Evolutionary conservation across 2,329 filamentous ascomycete genomes (phyloP).

Genomic region (Colletotrichum viniferum): DNA sequence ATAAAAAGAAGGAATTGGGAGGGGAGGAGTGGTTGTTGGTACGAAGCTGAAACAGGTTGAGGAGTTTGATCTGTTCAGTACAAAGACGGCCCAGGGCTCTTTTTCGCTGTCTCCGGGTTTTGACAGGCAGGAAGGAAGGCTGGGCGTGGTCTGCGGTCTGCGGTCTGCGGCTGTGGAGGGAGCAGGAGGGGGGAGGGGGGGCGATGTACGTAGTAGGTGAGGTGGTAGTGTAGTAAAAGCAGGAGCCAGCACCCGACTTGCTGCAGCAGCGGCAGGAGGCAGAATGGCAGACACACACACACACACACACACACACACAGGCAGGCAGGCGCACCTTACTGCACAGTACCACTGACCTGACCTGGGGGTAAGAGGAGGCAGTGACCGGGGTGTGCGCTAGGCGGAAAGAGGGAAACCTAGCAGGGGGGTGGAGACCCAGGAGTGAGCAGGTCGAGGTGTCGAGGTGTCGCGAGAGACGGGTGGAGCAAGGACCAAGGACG

Average conservation of each 20-base stretch:
- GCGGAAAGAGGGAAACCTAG: neutral
- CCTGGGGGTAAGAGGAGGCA: neutral
- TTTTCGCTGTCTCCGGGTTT: conserved; percentile 19
- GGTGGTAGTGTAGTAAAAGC: neutral
- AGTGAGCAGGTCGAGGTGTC: neutral
- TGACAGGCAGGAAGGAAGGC: conserved; percentile 10
- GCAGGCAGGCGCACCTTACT: neutral
- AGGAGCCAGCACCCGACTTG: neutral
- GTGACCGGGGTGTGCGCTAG: conserved; percentile 1
- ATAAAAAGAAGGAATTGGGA: conserved; percentile 27
- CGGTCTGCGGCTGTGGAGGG: neutral
- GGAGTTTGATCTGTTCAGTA: conserved; percentile 36
- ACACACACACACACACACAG: neutral
- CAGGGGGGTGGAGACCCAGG: neutral
- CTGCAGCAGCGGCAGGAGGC: neutral
- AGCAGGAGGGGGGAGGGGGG: neutral
- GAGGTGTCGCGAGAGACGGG: neutral
- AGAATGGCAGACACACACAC: neutral
- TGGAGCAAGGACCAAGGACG: conserved; percentile 4
- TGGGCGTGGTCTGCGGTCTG: neutral
- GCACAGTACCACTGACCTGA: neutral
- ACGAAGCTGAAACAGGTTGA: conserved; percentile 38
- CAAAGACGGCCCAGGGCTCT: conserved; percentile 29
- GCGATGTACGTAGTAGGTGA: neutral
- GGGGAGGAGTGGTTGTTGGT: conserved; percentile 23